Base-by-base conservation (phyloP, 2,329 filamentous ascomycete species). In the Ophiobolus disseminans region DNA sequence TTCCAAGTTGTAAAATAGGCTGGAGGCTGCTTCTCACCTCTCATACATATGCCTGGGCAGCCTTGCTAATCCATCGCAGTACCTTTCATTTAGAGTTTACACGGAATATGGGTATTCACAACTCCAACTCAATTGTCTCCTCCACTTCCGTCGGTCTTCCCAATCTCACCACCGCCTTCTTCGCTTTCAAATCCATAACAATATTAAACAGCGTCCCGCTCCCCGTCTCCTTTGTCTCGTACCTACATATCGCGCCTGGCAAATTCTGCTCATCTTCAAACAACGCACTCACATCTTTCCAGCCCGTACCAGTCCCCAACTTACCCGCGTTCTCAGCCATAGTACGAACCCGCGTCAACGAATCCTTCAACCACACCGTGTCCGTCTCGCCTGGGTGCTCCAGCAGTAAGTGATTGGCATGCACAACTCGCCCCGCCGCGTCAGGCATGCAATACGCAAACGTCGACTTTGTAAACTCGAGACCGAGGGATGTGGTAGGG, bases 391-490 rank as follows among this genome's bases (percentile, higher is more conserved):
- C 58, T 0, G 57, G 53, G 39, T 79, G 76, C n/a, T 69, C 59
- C 0, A 60, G 42, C 8, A 80, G 47, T 14, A 75, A 69, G 40
- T 79, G 77, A 41, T 80, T 79, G 1, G 76, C 60, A 51, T 80
- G 76, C 10, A 75, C 72, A 1, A 78, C 61, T 7, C 73, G 62
- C 1, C 68, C 63, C 1, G 38, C 45, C 0, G 37, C 46, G 51
- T 77, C 74, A 51, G 73, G 50, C 53, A 52, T 8, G 69, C 52
- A 65, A 55, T 70, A 45, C 19, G 53, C 73, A 59, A 57, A 68
- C 14, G 55, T 70, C 44, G 52, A 63, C 60, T 71, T 77, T 0
- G 68, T 68, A 30, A 69, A 83, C 58, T 85, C 82, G 5, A 84
- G 54, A 0, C 82, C 81, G 4, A 79, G 58, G 0, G 74, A 73